Conservation (phyloP, 306 rosid genomes). For the Prunus mira region DNA sequence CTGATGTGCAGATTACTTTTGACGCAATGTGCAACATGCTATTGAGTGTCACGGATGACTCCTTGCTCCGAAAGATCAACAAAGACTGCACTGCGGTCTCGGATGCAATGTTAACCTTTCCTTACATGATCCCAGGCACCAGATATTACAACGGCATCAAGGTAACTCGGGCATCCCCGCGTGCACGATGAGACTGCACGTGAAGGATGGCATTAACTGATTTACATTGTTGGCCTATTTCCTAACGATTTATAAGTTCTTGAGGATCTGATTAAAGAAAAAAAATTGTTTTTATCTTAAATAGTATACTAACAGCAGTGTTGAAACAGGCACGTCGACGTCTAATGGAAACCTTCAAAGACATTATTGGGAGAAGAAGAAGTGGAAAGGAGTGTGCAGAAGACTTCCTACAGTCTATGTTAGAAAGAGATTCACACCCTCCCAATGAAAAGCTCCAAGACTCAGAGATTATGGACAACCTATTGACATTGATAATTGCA, state of each 20-base stretch:
- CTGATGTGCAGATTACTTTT: conserved; percentile 47
- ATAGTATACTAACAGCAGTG: conserved; percentile 6
- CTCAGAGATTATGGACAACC: conserved; percentile 63
- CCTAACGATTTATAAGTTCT: not conserved
- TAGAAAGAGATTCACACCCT: conserved; percentile 46
- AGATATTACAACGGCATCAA: conserved; percentile 65
- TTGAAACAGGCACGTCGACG: conserved; percentile 56
- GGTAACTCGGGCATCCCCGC: conserved; percentile 23
- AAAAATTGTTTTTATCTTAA: not conserved
- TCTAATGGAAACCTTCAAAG: conserved; percentile 51
- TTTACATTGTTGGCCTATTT: not conserved
- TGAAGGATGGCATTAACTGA: not conserved
- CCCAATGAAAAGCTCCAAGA: conserved; percentile 56
- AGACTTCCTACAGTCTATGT: conserved; percentile 64
- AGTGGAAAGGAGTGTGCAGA: conserved; percentile 39
- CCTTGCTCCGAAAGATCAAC: conserved; percentile 45
- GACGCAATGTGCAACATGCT: conserved; percentile 73
- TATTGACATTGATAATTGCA: conserved; percentile 58
- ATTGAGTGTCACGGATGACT: conserved; percentile 55
- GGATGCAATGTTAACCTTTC: conserved; percentile 58
- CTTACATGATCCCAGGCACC: conserved; percentile 64
- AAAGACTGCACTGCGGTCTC: conserved; percentile 49
- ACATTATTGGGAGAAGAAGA: conserved; percentile 46
- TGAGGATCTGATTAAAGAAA: too few relatives aligned
- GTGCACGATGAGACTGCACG: too few relatives aligned